Evolutionary conservation across 139 green algal species (phyloP).

Genomic region (Micractinium conductrix): DNA sequence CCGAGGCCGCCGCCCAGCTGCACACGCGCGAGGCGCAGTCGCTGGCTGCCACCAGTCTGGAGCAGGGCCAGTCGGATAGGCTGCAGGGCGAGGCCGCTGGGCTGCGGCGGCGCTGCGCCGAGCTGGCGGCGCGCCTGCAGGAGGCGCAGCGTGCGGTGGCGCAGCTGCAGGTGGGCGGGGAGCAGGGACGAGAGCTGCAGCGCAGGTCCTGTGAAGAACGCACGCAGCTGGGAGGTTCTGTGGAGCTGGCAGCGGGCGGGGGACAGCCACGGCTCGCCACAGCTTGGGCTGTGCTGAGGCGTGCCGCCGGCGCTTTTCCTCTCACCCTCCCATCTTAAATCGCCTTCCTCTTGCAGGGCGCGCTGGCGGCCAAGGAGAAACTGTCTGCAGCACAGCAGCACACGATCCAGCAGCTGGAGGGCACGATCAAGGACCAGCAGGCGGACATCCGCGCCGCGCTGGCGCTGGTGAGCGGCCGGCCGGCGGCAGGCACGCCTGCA

Average conservation of each 20-base stretch:
- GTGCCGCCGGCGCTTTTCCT: no score
- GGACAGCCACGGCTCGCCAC: no score
- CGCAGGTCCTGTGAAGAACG: no score
- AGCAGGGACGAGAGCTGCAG: neutral
- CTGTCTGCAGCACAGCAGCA: conserved; percentile 13
- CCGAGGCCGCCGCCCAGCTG: conserved; percentile 23
- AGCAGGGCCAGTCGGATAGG: neutral
- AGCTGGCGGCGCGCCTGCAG: conserved; percentile 6
- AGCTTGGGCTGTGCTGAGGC: no score
- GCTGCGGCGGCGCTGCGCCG: conserved; percentile 11
- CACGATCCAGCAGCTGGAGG: conserved; percentile 36
- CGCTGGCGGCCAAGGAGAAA: conserved; percentile 3
- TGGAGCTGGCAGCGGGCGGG: no score
- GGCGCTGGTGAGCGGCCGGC: conserved; percentile 23
- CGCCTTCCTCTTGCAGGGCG: neutral
- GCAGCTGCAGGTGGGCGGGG: conserved; percentile 12
- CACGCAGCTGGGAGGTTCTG: no score
- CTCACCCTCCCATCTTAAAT: no score
- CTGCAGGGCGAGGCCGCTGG: neutral
- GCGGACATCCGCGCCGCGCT: conserved; percentile 36
- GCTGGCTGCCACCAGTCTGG: neutral
- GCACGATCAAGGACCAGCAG: conserved; percentile 35
- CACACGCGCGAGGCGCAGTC: conserved; percentile 26
- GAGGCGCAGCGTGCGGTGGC: conserved; percentile 8
- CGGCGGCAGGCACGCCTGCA: no score